Percentiles rank a stretch among this genome's conserved stretches.
These are phyloP conservation scores for Fusarium tanahbumbuense DNA, from an alignment of 2,329 filamentous ascomycete genomes.

Conservation along the genomic window DNA sequence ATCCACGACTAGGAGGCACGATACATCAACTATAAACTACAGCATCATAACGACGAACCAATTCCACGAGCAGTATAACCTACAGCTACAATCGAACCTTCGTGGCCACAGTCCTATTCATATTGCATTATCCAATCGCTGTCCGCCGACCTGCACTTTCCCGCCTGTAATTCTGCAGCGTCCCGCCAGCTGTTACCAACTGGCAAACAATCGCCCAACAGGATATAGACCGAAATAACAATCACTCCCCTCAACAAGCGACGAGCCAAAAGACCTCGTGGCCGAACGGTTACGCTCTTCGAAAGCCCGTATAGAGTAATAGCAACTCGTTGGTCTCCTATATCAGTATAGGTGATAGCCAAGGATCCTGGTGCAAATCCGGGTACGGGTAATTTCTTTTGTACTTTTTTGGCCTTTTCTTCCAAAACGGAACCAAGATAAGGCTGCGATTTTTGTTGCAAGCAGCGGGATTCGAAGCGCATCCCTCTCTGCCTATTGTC, in stretches of 20 bases:
- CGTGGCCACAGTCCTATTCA: background rate
- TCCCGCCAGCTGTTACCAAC: constrained; percentile 25
- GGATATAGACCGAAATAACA: constrained; percentile 30
- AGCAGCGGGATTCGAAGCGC: constrained; percentile 3
- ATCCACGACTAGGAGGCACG: constrained; percentile 1
- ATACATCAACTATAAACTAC: background rate
- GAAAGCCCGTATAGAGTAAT: constrained; percentile 51
- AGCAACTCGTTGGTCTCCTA: constrained; percentile 54
- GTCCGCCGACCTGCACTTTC: constrained; percentile 13
- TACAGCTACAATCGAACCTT: background rate
- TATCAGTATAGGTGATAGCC: constrained; percentile 47
- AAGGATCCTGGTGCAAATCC: constrained; percentile 54
- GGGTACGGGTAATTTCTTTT: constrained; percentile 46
- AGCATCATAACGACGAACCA: background rate
- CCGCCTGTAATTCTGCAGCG: constrained; percentile 28
- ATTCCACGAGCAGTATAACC: background rate
- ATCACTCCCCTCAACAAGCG: constrained; percentile 23
- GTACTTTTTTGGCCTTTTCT: background rate
- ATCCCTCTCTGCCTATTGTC: background rate
- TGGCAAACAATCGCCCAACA: constrained; percentile 20
- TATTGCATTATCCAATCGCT: background rate
- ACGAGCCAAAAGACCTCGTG: constrained; percentile 15
- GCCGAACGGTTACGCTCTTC: constrained; percentile 39
- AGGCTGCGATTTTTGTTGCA: background rate
- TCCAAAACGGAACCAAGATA: no score